Conservation (phyloP, 768 basidiomycete species). For the Pleurotus citrinopileatus region DNA sequence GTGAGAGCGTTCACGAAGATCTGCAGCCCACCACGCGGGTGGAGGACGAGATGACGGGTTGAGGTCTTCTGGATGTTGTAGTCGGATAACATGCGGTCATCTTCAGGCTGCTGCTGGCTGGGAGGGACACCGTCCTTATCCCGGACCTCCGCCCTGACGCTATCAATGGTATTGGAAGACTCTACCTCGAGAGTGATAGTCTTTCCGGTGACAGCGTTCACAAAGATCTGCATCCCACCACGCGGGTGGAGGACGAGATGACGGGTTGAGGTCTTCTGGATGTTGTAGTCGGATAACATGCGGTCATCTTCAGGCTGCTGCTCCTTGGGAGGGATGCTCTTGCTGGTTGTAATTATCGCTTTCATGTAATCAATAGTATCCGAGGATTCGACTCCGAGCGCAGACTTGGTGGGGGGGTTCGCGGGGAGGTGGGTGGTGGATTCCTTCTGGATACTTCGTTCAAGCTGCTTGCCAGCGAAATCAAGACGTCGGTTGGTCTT, state of each 20-base stretch:
- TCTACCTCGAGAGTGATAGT: conserved; percentile 76
- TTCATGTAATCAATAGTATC: no score
- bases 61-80: conserved; percentile 77
- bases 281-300: conserved; percentile 66
- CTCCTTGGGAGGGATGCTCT: conserved; percentile 65
- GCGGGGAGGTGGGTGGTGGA: no score
- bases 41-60: conserved; percentile 47
- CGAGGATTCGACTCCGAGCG: conserved; percentile 80
- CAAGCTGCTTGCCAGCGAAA: conserved; percentile 72
- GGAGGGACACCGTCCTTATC: conserved; percentile 73
- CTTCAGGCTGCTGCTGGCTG: conserved; percentile 76
- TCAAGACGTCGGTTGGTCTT: no score
- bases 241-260: conserved; percentile 29
- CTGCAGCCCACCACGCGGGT: conserved; percentile 36
- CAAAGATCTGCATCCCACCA: conserved; percentile 52
- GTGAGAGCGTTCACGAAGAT: conserved; percentile 64
- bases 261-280: conserved; percentile 73
- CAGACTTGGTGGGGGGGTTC: no score
- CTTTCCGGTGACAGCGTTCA: conserved; percentile 66
- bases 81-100: conserved; percentile 65
- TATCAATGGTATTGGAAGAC: no score
- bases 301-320: conserved; percentile 79
- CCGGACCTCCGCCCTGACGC: no score
- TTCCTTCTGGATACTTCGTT: no score
- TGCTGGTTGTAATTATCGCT: conserved; percentile 83